Conservation (phyloP, 257 asterid species). For the Ophiorrhiza pumila region DNA sequence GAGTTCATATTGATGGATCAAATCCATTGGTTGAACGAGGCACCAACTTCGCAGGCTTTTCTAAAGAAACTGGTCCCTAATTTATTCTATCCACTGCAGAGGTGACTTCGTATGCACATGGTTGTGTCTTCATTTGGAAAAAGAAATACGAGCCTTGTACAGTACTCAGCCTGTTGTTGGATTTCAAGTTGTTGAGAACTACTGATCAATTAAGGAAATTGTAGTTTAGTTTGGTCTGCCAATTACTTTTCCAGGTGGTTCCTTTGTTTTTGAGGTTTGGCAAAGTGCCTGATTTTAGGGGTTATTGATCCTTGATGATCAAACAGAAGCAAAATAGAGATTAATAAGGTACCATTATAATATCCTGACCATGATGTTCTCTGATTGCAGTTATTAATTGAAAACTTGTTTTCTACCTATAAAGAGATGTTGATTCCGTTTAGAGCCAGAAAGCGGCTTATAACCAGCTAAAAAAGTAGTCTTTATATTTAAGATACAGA, state of each 20-base stretch:
- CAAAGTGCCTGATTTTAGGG: not conserved
- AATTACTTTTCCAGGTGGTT: not conserved
- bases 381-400: not conserved
- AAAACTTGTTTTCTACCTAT: not conserved
- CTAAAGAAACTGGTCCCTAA: conserved; percentile 16
- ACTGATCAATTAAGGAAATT: not conserved
- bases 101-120: conserved; percentile 1
- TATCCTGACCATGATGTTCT: not conserved
- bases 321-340: not conserved
- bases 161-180: conserved; percentile 4
- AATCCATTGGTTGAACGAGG: conserved; percentile 40
- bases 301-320: not conserved
- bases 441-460: too few relatives aligned
- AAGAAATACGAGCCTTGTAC: conserved; percentile 6
- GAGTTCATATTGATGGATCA: conserved; percentile 44
- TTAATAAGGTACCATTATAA: too few relatives aligned
- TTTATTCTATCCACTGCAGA: conserved; percentile 5
- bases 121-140: not conserved
- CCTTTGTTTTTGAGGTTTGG: not conserved
- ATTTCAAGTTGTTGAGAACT: not conserved
- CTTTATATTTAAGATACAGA: not conserved
- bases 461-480: not conserved
- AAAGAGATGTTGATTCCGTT: not conserved
- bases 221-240: not conserved
- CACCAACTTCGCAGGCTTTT: conserved; percentile 21